phyloP scores from a whole-genome alignment of 495 filamentous ascomycete species.

The Parathielavia appendiculata region DNA sequence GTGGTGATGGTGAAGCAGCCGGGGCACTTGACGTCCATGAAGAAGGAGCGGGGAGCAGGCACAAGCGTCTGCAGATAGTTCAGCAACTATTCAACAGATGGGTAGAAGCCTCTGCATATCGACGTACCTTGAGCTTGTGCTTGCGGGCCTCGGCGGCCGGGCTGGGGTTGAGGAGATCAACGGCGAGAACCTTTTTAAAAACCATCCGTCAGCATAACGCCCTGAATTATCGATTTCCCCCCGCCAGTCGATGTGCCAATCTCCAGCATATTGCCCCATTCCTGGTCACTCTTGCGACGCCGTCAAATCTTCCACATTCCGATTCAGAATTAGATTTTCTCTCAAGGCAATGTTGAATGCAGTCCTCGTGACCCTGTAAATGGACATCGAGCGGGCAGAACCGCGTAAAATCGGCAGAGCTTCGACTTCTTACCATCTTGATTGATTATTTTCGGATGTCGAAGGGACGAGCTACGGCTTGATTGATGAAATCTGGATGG shows the following conservation, averaged over 20 bases:
- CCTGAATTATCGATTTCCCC: neutral
- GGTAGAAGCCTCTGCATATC: neutral
- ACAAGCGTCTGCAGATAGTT: conserved; percentile 67
- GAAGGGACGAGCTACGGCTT: conserved; percentile 44
- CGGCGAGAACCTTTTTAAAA: conserved; percentile 85
- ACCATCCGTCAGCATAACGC: conserved; percentile 37
- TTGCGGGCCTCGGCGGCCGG: conserved; percentile 93
- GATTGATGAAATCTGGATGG: conserved; percentile 41
- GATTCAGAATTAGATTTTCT: conserved; percentile 1
- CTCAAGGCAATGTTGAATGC: conserved; percentile 9
- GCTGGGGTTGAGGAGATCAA: conserved; percentile 98
- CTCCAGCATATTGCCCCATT: neutral
- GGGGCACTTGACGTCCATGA: conserved; percentile 99
- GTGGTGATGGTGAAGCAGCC: conserved; percentile 99
- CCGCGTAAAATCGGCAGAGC: conserved; percentile 24
- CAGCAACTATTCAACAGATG: conserved; percentile 11
- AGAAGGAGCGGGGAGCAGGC: conserved; percentile 94
- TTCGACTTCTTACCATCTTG: conserved; percentile 53
- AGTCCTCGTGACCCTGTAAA: conserved; percentile 15
- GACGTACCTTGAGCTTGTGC: conserved; percentile 98
- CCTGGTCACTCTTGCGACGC: neutral
- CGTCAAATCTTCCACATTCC: neutral
- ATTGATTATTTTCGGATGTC: conserved; percentile 38
- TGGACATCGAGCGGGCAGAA: conserved; percentile 14
- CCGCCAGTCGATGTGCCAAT: conserved; percentile 7